Evolutionary conservation across 352 stramenopile species (phyloP).

Genomic region (Albugo laibachii): DNA sequence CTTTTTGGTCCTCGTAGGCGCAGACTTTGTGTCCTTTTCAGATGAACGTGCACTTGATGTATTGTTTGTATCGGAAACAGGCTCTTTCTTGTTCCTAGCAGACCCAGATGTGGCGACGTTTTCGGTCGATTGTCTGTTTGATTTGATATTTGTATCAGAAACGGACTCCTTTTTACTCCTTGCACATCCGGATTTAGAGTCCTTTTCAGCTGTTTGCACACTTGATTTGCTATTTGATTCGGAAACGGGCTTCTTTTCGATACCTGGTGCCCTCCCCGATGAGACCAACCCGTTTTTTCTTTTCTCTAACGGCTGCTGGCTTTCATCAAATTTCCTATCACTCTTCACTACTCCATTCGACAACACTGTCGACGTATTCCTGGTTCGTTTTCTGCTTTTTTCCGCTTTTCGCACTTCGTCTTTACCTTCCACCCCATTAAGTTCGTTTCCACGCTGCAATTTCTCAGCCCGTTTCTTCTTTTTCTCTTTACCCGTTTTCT

Average conservation of each 20-base stretch:
- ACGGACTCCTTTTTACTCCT: background rate
- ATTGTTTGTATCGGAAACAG: slow-evolving; percentile 5
- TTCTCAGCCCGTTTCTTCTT: slow-evolving; percentile 1
- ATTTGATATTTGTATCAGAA: too few species aligned
- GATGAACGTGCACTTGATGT: slow-evolving; percentile 2
- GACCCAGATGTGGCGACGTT: too few species aligned
- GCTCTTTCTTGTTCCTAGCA: slow-evolving; percentile 1
- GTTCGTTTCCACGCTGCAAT: background rate
- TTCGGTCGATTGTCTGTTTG: too few species aligned
- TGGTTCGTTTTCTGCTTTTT: slow-evolving; percentile 5
- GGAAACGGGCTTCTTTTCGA: slow-evolving; percentile 1
- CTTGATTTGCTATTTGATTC: slow-evolving; percentile 6
- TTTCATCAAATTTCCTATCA: background rate
- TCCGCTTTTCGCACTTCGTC: background rate
- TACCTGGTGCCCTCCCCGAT: background rate
- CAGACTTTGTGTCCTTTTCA: slow-evolving; percentile 12
- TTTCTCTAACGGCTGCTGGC: background rate
- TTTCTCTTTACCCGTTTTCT: slow-evolving; percentile 6
- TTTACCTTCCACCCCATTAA: background rate
- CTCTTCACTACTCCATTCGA: background rate
- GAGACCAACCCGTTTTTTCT: slow-evolving; percentile 3
- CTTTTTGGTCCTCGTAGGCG: background rate
- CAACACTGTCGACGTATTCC: background rate
- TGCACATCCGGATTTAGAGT: slow-evolving; percentile 9
- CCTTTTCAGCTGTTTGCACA: slow-evolving; percentile 6